These are phyloP conservation scores for Scheffersomyces quercinus DNA, from an alignment of 1,139 yeast species.

Conservation along the genomic window DNA sequence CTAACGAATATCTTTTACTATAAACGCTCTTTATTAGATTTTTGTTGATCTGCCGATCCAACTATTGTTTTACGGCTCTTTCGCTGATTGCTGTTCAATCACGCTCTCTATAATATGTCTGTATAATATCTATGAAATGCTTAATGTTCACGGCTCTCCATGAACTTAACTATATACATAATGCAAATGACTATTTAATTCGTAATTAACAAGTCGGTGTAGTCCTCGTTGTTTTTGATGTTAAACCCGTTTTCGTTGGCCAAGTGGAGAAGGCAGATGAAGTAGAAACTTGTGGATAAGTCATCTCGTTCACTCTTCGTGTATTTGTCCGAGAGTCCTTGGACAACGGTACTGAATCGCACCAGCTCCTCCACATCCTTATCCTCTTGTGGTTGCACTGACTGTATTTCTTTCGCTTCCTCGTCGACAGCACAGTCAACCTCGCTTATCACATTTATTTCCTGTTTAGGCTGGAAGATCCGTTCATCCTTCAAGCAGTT, in stretches of 20 bases:
- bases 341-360: not conserved
- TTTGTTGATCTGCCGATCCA: too few species aligned
- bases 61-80: too few species aligned
- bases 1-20: too few species aligned
- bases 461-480: not conserved
- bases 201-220: not conserved
- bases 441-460: too few species aligned
- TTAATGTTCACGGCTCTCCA: too few species aligned
- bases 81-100: too few species aligned
- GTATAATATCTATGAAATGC: too few species aligned
- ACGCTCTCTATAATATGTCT: too few species aligned
- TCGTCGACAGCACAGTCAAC: not conserved
- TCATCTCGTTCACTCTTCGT: slow-evolving; percentile 46
- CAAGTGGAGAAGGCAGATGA: slow-evolving; percentile 79
- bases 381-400: not conserved
- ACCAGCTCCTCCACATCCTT: not conserved
- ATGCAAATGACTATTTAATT: not conserved
- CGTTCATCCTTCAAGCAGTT: slow-evolving; percentile 2
- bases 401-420: too few species aligned
- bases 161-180: not conserved
- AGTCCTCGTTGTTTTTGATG: slow-evolving; percentile 1
- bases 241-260: slow-evolving; percentile 83
- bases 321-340: not conserved
- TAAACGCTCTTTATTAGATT: too few species aligned
- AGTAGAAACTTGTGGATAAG: slow-evolving; percentile 83